Conservation (phyloP, 768 basidiomycete genomes). For the Rhodocollybia butyracea region DNA sequence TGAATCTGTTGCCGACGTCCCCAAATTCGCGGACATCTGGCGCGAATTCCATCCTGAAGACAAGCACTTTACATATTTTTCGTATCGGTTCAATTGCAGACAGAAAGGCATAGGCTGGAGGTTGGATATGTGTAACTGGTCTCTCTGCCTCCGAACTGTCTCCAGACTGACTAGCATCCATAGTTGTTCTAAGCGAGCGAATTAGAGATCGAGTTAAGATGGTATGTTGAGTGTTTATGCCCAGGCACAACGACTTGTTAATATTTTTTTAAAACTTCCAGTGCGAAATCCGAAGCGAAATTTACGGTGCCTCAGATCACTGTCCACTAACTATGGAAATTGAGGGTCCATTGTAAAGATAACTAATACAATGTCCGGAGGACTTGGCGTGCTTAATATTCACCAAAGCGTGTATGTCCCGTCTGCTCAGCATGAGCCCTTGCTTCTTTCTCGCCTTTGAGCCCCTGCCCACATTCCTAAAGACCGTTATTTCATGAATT, state of each 20-base stretch:
- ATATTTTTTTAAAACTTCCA: conserved; percentile 13
- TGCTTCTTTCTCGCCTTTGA: conserved; percentile 95
- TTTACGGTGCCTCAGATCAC: conserved; percentile 87
- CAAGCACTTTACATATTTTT: conserved; percentile 84
- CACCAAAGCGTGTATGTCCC: conserved; percentile 82
- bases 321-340: conserved; percentile 80
- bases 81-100: conserved; percentile 79
- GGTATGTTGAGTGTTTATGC: conserved; percentile 24
- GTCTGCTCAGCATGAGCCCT: conserved; percentile 84
- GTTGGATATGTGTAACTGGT: conserved; percentile 72
- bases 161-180: neutral
- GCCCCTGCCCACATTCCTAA: conserved; percentile 77
- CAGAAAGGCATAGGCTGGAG: conserved; percentile 84
- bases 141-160: conserved; percentile 3
- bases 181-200: conserved; percentile 77
- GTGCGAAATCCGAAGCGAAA: conserved; percentile 84
- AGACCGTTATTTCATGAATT: neutral
- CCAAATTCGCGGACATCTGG: conserved; percentile 79
- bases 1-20: conserved; percentile 26
- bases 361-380: neutral
- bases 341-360: conserved; percentile 34
- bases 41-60: conserved; percentile 61
- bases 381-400: conserved; percentile 45
- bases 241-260: neutral
- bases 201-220: conserved; percentile 61